Base-by-base conservation (phyloP, 129 eudicot genomes). In the Flaveria bidentis region DNA sequence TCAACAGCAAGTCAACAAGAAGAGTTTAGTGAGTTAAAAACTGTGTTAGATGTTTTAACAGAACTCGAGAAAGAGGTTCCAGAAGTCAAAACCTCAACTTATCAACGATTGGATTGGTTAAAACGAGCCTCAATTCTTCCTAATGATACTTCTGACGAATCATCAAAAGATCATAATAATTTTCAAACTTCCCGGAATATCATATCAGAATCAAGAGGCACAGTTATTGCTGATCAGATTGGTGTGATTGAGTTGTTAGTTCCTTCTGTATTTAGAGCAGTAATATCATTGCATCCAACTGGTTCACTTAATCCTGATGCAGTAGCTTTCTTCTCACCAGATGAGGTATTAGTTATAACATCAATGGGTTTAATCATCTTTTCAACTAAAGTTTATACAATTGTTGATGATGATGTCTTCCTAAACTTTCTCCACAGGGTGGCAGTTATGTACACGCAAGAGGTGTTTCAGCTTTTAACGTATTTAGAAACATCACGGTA, bases 261-360 rank as follows among this genome's bases (percentile, higher is more conserved):
- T 36, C 99, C 99, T 68, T 86, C 86, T 13, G 81, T 94, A 26
- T 86, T 91, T 71, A 86, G 99, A 83, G 97, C 90, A 33, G 85
- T 91, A 66, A 78, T 94, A 51, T 91, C 99, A 45, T 81, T 94
- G 69, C 96, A 91, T 82, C 92, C 96, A 57, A 89, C 87, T 73
- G 99, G 99, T 72, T 94, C 99, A 17, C 76, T 84, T 73, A 81
- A 81, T 77, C 99, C 99, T 64, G 96, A 94, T 80, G 97, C 97
- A 10, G 96, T 94, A 26, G 93, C 99, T 42, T 94, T 94, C 87
- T 94, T 91, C 80, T 94, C 99, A 22, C 99, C 97, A n/a, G 99
- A 94, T 80, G 99, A 94, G 98, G 98, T 93, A 83, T 76, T 66
- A 76, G 8, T 47, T 25, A 57, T 55, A 11, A 28, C 12, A 20